phyloP scores from a whole-genome alignment of 1,284 basidiomycete species.

The Blastosporella zonata region DNA sequence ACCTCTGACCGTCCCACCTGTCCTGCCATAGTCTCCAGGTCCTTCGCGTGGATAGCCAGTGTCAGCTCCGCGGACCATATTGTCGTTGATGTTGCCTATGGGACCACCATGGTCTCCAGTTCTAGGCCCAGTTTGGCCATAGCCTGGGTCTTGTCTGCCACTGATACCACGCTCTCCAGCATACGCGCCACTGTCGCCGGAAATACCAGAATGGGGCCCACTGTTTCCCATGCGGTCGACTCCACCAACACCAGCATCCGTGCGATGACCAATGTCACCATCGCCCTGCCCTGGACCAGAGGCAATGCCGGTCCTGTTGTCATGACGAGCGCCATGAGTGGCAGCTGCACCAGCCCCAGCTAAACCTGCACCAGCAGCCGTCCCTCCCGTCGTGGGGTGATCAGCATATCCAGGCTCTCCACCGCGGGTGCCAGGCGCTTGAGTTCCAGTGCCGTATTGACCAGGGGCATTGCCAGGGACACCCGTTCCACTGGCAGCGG shows the following conservation, averaged over 20 bases:
- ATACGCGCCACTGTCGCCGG: neutral
- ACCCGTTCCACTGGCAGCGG: neutral
- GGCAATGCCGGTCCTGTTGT: neutral
- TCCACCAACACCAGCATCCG: neutral
- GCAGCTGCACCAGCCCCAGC: neutral
- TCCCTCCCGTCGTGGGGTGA: neutral
- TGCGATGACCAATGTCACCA: neutral
- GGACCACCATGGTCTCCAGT: neutral
- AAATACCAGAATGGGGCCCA: neutral
- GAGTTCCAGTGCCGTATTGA: neutral
- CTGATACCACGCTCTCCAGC: neutral
- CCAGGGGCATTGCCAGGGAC: constrained; percentile 1
- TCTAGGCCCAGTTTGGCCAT: neutral
- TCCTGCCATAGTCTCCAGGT: neutral
- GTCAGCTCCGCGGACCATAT: neutral
- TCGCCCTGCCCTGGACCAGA: neutral
- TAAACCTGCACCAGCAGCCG: constrained; percentile 1
- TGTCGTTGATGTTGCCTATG: neutral
- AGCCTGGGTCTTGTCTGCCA: neutral
- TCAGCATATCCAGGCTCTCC: neutral
- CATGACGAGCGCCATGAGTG: neutral
- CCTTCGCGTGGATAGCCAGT: constrained; percentile 2
- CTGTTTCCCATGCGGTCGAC: neutral
- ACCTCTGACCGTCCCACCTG: neutral
- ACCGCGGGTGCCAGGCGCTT: constrained; percentile 1